These are phyloP conservation scores for Agapanthus africanus DNA, from an alignment of 106 monocot genomes.

Conservation along the genomic window DNA sequence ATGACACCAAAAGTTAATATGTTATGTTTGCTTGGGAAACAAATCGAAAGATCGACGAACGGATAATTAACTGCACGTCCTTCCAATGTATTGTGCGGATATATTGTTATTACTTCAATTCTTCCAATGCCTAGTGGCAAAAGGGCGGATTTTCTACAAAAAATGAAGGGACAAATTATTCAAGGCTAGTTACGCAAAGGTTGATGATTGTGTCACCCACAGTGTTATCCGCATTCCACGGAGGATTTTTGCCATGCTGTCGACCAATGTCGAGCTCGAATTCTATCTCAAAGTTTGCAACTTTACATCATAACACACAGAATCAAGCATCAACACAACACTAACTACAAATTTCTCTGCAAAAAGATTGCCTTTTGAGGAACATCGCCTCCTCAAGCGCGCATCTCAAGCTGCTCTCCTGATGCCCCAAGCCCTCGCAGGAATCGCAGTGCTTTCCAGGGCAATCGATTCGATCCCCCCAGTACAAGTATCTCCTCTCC, in stretches of 20 bases:
- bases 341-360: background rate
- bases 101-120: too few relatives aligned
- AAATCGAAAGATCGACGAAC: too few relatives aligned
- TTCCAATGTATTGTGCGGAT: too few relatives aligned
- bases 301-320: background rate
- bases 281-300: too few relatives aligned
- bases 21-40: too few relatives aligned
- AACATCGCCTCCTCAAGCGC: slow-evolving; percentile 86
- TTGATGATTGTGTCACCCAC: too few relatives aligned
- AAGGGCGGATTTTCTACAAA: too few relatives aligned
- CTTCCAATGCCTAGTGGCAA: too few relatives aligned
- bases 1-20: background rate
- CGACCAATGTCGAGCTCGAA: too few relatives aligned
- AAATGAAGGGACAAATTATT: too few relatives aligned
- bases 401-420: slow-evolving; percentile 94
- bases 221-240: background rate
- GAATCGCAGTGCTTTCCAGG: slow-evolving; percentile 91
- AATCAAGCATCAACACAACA: background rate
- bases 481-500: slow-evolving; percentile 71
- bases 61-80: too few relatives aligned
- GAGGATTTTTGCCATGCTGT: background rate
- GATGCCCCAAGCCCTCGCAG: slow-evolving; percentile 96
- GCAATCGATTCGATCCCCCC: slow-evolving; percentile 81
- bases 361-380: slow-evolving; percentile 46
- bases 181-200: too few relatives aligned